phyloP scores from a whole-genome alignment of 2,329 filamentous ascomycete species.

The Talaromyces funiculosus region DNA sequence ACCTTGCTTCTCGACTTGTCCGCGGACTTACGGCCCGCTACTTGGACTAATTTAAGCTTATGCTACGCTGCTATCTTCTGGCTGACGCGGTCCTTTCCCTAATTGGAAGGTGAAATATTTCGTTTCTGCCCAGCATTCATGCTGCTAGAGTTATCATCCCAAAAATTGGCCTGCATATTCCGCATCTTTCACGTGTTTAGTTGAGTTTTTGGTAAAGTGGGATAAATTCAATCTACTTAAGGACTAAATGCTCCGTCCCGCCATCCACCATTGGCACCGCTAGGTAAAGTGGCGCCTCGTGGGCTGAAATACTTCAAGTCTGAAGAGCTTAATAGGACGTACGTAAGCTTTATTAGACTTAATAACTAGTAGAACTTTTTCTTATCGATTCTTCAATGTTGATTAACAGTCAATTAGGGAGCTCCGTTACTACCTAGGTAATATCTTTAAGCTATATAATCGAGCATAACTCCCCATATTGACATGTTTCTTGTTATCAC shows the following conservation, averaged over 20 bases:
- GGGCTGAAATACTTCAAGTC: not conserved
- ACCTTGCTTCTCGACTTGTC: not conserved
- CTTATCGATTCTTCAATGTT: no score
- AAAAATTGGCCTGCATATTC: not conserved
- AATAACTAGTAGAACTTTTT: not conserved
- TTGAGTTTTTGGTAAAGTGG: not conserved
- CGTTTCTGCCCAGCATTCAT: not conserved
- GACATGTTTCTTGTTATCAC: not conserved
- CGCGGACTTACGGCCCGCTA: not conserved
- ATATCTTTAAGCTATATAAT: not conserved
- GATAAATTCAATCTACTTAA: not conserved
- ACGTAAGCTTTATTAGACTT: not conserved
- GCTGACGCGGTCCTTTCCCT: not conserved
- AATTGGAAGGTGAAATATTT: not conserved
- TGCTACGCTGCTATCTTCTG: conserved; percentile 3
- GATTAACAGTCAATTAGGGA: no score
- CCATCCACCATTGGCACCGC: not conserved
- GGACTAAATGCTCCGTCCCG: not conserved
- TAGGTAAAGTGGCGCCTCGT: not conserved
- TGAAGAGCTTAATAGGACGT: not conserved
- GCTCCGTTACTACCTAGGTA: not conserved
- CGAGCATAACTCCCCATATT: not conserved
- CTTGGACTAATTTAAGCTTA: not conserved
- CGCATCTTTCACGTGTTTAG: not conserved
- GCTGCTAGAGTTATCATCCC: not conserved